Evolutionary conservation across 2,329 filamentous ascomycete genomes (phyloP).

Genomic region (Aspergillus fijiensis): DNA sequence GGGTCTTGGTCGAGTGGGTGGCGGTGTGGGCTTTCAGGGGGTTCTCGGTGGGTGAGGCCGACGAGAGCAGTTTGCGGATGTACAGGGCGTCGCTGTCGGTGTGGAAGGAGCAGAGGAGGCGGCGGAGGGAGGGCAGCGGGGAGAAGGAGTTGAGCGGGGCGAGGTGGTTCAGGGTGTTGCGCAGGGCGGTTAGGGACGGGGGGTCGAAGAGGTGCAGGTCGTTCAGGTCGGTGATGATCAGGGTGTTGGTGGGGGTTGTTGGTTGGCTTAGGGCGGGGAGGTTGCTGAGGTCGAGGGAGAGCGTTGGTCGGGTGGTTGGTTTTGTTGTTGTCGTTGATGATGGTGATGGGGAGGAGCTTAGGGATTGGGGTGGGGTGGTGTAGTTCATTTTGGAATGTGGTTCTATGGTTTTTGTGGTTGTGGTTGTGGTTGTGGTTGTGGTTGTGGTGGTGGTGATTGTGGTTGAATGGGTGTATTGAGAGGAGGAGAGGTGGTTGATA

Average conservation of each 20-base stretch:
- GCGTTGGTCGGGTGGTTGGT: slow-evolving; percentile 31
- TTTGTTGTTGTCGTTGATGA: slow-evolving; percentile 20
- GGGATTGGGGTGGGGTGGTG: slow-evolving; percentile 23
- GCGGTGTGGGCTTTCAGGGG: slow-evolving; percentile 7
- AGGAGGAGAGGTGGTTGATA: neutral
- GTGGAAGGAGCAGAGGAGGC: slow-evolving; percentile 52
- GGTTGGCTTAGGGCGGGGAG: slow-evolving; percentile 48
- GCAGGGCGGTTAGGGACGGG: slow-evolving; percentile 43
- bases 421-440: slow-evolving; percentile 2
- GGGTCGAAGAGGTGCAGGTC: slow-evolving; percentile 50
- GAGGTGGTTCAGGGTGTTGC: slow-evolving; percentile 42
- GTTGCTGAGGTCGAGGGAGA: slow-evolving; percentile 48
- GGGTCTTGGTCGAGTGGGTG: slow-evolving; percentile 7
- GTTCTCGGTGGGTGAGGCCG: slow-evolving; percentile 30
- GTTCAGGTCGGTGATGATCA: slow-evolving; percentile 51
- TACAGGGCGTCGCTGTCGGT: slow-evolving; percentile 43
- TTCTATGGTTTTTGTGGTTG: neutral
- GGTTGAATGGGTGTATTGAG: neutral
- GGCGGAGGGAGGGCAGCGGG: slow-evolving; percentile 50
- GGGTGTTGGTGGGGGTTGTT: slow-evolving; percentile 51
- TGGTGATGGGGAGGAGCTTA: slow-evolving; percentile 26
- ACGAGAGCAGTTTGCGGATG: slow-evolving; percentile 46
- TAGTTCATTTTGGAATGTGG: slow-evolving; percentile 19
- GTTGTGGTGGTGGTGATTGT: neutral
- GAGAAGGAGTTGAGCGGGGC: slow-evolving; percentile 52